These are phyloP conservation scores for Hamigera avellanea DNA, from an alignment of 495 filamentous ascomycete species.

Conservation along the genomic window DNA sequence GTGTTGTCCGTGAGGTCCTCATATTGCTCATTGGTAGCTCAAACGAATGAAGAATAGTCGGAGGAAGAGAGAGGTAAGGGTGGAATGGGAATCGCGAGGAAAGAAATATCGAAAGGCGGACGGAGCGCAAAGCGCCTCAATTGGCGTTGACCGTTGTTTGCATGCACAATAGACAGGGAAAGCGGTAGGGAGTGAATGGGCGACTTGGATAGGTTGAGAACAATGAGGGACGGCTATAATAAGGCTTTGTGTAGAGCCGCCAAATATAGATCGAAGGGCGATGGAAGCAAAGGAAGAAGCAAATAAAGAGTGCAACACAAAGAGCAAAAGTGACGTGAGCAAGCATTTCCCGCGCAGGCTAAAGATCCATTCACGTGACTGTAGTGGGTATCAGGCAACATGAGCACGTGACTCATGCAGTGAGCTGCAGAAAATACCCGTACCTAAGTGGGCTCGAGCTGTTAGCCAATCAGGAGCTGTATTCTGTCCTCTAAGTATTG, in stretches of 20 bases:
- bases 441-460: no score
- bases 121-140: slow-evolving; percentile 1
- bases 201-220: no score
- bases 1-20: slow-evolving; percentile 23
- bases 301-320: slow-evolving; percentile 5
- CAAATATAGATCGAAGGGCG: no score
- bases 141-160: neutral
- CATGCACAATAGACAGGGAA: slow-evolving; percentile 1
- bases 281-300: neutral
- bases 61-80: neutral
- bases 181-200: slow-evolving; percentile 4
- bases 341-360: no score
- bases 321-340: slow-evolving; percentile 18
- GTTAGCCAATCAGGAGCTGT: slow-evolving; percentile 25
- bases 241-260: no score
- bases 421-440: no score
- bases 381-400: neutral
- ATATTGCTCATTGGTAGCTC: slow-evolving; percentile 13
- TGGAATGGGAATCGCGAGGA: neutral
- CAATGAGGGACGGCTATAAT: no score
- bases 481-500: slow-evolving; percentile 22
- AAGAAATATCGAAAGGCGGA: slow-evolving; percentile 2
- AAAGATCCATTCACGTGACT: slow-evolving; percentile 13
- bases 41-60: slow-evolving; percentile 2
- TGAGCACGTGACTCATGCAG: no score